Evolutionary conservation across 495 filamentous ascomycete genomes (phyloP).

Genomic region (Podospora tetraspora): DNA sequence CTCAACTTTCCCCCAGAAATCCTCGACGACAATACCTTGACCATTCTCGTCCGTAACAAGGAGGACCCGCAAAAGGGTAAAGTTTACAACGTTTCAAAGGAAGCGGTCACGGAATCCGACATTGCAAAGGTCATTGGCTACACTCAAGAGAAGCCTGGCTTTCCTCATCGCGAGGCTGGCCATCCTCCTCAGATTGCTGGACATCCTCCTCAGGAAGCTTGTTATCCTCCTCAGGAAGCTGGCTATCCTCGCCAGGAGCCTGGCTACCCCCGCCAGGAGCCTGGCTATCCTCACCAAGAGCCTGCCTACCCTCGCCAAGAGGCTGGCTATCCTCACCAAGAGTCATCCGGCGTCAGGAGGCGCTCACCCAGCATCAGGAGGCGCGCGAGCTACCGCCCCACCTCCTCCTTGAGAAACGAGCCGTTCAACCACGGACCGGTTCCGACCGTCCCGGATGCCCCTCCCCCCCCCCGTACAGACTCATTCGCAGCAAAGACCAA

Average conservation of each 20-base stretch:
- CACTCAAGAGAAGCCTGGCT: too few relatives aligned
- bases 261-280: too few relatives aligned
- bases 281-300: too few relatives aligned
- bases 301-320: not conserved
- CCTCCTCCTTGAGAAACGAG: not conserved
- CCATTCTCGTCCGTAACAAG: not conserved
- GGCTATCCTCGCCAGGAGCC: too few relatives aligned
- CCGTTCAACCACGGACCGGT: not conserved
- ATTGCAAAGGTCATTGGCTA: not conserved
- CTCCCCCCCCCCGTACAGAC: not conserved
- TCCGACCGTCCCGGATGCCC: not conserved
- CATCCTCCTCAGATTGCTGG: not conserved
- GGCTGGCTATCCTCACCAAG: not conserved
- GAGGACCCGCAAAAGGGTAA: not conserved
- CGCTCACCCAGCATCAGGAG: not conserved
- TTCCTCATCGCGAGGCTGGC: not conserved
- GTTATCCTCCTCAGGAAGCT: too few relatives aligned
- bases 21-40: slow-evolving; percentile 4
- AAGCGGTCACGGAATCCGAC: slow-evolving; percentile 4
- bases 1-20: slow-evolving; percentile 2
- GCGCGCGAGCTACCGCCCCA: not conserved
- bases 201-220: too few relatives aligned
- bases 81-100: not conserved
- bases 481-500: not conserved
- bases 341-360: not conserved